phyloP scores from a whole-genome alignment of 148 eudicot genomes.

The Camellia lanceoleosa region DNA sequence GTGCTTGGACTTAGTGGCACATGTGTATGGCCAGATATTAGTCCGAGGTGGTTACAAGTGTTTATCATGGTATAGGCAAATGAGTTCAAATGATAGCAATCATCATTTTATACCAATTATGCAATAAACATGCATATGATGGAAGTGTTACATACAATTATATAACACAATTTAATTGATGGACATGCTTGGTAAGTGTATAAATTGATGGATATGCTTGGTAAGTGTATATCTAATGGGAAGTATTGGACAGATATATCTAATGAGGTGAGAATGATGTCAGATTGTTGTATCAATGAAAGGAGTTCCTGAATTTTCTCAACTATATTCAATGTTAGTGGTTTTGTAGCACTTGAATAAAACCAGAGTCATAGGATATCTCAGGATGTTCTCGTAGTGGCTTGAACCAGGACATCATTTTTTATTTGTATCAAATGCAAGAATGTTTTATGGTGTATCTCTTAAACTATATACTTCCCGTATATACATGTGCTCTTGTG shows the following conservation, averaged over 20 bases:
- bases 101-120: too few species aligned
- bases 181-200: too few species aligned
- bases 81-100: not conserved
- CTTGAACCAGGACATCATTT: not conserved
- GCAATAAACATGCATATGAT: too few species aligned
- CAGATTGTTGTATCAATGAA: not conserved
- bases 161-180: too few species aligned
- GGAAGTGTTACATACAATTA: too few species aligned
- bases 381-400: not conserved
- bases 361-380: not conserved
- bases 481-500: not conserved
- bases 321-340: not conserved
- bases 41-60: not conserved
- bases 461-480: not conserved
- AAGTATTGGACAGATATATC: too few species aligned
- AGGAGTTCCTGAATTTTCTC: not conserved
- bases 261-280: not conserved
- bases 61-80: not conserved
- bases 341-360: not conserved
- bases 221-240: too few species aligned
- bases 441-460: not conserved
- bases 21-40: not conserved
- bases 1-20: not conserved
- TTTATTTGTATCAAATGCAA: not conserved
- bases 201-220: too few species aligned